Base-by-base conservation (phyloP, 1,284 basidiomycete genomes). In the Trichosporon asahii region DNA sequence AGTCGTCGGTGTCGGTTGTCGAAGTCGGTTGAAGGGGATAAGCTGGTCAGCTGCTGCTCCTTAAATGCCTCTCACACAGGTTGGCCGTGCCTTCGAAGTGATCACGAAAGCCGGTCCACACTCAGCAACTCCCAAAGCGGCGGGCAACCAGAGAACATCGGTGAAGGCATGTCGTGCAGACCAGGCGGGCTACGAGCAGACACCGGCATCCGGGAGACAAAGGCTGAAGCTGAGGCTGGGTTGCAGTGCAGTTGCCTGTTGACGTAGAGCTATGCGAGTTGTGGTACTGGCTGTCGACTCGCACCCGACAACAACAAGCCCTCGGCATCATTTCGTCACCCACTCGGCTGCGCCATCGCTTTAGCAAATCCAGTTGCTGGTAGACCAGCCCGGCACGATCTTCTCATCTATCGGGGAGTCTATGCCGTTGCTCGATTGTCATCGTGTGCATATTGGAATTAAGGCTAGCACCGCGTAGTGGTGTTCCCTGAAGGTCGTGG, bases 401-500 rank as follows among this genome's bases (percentile, higher is more conserved):
- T 61, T 61, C 57, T 31, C 57, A 61, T 15, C 57, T 9, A n/a
- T 61, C 57, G 57, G 57, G 53, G 29, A 61, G 29, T 18, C 27
- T 18, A 61, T 61, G 57, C 57, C 57, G 57, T 61, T 61, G 57
- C 15, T 61, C 57, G 57, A 61, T 61, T 61, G 57, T 31, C 33
- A 61, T 31, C 29, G 21, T 61, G 57, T 61, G 57, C 29, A 61
- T 33, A 61, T 61, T 33, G 57, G 57, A 31, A 61, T 61, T 61
- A 61, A 61, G 57, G 57, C 57, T 61, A 61, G 57, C 57, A 61
- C 27, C n/a, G 15, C 27, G 57, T n/a, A 61, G 57, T 61, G 55
- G 55, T 31, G 29, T n/a, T 31, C 18, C 57, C 49, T 53, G 29
- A 61, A 31, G 57, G 29, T 61, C 18, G 29, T 31, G 29, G 15